Conservation (phyloP, 768 basidiomycete genomes). For the Strobilomyces echinocephalus region DNA sequence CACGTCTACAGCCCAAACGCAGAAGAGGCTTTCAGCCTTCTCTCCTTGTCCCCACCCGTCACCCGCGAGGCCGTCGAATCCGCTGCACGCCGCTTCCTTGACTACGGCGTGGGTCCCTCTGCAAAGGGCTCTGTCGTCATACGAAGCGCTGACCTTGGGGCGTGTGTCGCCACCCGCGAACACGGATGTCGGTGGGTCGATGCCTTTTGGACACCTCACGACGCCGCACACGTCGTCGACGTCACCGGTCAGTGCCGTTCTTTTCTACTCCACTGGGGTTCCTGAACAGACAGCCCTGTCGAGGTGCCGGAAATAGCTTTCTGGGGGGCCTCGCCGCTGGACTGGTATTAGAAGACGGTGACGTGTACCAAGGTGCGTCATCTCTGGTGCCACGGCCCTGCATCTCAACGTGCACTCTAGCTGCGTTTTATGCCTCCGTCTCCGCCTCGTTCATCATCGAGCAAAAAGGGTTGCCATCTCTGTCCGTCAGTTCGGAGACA, state of each 20-base stretch:
- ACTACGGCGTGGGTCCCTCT: constrained; percentile 49
- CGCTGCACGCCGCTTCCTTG: constrained; percentile 60
- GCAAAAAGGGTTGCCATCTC: constrained; percentile 66
- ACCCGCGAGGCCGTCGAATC: constrained; percentile 55
- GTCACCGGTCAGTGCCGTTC: constrained; percentile 59
- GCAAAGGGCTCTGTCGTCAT: constrained; percentile 64
- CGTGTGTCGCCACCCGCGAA: constrained; percentile 50
- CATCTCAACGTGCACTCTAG: constrained; percentile 35
- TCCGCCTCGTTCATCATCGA: constrained; percentile 83
- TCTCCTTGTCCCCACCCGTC: constrained; percentile 45
- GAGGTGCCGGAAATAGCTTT: constrained; percentile 90
- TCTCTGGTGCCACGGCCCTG: constrained; percentile 3
- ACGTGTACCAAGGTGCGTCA: constrained; percentile 62
- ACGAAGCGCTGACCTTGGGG: constrained; percentile 68
- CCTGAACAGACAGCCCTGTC: constrained; percentile 2
- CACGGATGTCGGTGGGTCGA: constrained; percentile 56
- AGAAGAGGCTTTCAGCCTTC: constrained; percentile 68
- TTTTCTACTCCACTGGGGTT: neutral
- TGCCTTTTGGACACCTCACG: constrained; percentile 62
- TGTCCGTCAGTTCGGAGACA: constrained; percentile 32
- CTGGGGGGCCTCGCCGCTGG: constrained; percentile 82
- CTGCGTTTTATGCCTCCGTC: constrained; percentile 68
- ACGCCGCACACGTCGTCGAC: constrained; percentile 57
- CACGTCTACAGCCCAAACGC: constrained; percentile 67
- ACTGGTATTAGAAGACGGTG: constrained; percentile 46